phyloP scores from a whole-genome alignment of 768 basidiomycete species.

The Mrakia blollopis region DNA sequence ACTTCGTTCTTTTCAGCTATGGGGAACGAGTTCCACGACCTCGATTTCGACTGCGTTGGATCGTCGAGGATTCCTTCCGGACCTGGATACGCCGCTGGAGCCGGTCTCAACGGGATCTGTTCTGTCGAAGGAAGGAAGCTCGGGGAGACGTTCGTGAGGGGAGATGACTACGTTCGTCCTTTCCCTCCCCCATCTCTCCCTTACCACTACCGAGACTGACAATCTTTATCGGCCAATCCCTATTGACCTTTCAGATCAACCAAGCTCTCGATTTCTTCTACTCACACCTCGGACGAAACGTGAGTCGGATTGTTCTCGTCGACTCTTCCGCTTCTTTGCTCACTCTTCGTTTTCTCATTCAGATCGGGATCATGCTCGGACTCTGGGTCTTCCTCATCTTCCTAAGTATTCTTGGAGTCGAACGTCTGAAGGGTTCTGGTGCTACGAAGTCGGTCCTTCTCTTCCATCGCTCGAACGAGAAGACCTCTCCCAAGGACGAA shows the following conservation, averaged over 20 bases:
- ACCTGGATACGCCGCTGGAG: slow-evolving; percentile 36
- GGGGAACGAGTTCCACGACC: slow-evolving; percentile 79
- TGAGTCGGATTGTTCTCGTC: slow-evolving; percentile 20
- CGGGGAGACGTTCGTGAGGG: slow-evolving; percentile 22
- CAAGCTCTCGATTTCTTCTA: slow-evolving; percentile 45
- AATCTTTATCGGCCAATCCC: no score
- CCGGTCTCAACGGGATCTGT: no score
- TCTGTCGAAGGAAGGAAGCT: no score
- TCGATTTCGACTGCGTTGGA: slow-evolving; percentile 49
- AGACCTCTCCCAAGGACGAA: no score
- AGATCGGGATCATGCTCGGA: slow-evolving; percentile 66
- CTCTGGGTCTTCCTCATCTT: slow-evolving; percentile 57
- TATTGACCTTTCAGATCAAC: no score
- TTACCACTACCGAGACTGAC: no score
- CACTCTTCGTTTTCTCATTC: slow-evolving; percentile 36
- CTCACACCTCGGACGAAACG: slow-evolving; percentile 43
- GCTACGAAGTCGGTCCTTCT: slow-evolving; percentile 24
- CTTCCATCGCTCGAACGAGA: slow-evolving; percentile 43
- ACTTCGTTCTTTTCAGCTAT: slow-evolving; percentile 47
- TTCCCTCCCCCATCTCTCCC: no score
- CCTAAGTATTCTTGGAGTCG: slow-evolving; percentile 50
- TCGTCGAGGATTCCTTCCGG: slow-evolving; percentile 41
- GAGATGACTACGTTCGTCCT: slow-evolving; percentile 50
- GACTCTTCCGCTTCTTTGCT: slow-evolving; percentile 36
- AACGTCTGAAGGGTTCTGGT: slow-evolving; percentile 36